Evolutionary conservation across 371 early-diverging fungal genomes (phyloP), one percentile per base, ranked within the genome.

Genomic region (Mucor sp.): DNA sequence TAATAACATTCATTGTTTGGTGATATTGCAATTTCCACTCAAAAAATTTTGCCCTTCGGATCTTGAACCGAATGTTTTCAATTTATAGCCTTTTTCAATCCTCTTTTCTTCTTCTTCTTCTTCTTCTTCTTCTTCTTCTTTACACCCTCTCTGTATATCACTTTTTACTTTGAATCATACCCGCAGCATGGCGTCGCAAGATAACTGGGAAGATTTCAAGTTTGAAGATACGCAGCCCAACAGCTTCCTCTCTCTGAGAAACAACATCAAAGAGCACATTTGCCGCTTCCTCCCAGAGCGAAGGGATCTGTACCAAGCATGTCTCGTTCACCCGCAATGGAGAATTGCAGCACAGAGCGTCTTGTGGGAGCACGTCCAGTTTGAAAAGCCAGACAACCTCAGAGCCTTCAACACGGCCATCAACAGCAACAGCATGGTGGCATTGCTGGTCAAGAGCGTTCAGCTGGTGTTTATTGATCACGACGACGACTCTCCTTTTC

Each of bases 241-340:
- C 4, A 25, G 47, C 5, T 47, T 60, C 48, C 28, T 72, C 15
- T 9, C 57, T 6, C 55, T 83, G 19, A 68, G 66, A n/a, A 60
- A 63, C 19, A 25, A 60, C 17, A 55, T 74, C 1, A 73, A 77
- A 53, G 74, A 80, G n/a, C 69, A 61, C 11, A 77, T 83, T 41
- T 83, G 81, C 35, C 70, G 67, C 14, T 70, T 66, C 21, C 25
- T 83, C 2, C 58, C 68, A 0, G 70, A 74, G 6, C 71, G 62
- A 57, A 65, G 33, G 8, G 81, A 79, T 59, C 48, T 60, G 28
- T 73, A 70, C 23, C 63, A 71, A 50, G 70, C 74, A 1, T 75
- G 77, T 32, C 63, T 79, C 0, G 69, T 79, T 43, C 71, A 77
- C 28, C 68, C 59, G 0, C 30, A 59, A n/a, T 83, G 83, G 79